Percentiles rank a stretch among this genome's conserved stretches.
These are phyloP conservation scores for Trametes cinnabarina DNA, from an alignment of 768 basidiomycete species.

Conservation along the genomic window DNA sequence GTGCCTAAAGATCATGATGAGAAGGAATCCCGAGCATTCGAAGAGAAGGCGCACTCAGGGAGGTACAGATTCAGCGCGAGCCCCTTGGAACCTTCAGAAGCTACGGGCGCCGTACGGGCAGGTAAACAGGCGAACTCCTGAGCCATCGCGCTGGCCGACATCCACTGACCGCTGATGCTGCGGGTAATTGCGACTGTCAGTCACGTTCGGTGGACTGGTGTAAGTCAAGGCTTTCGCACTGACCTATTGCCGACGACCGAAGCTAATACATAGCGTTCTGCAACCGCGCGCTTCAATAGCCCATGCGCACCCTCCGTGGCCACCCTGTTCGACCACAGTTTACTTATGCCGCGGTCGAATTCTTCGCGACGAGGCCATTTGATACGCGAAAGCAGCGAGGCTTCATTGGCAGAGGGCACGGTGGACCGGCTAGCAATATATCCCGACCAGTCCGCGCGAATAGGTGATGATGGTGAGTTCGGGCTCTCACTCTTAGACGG, in stretches of 20 bases:
- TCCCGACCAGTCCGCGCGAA: slow-evolving; percentile 64
- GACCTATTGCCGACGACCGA: slow-evolving; percentile 75
- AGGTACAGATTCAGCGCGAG: slow-evolving; percentile 56
- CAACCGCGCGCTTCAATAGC: slow-evolving; percentile 45
- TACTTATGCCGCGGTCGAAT: slow-evolving; percentile 65
- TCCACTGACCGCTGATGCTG: slow-evolving; percentile 70
- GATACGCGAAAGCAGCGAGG: slow-evolving; percentile 41
- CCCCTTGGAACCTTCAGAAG: slow-evolving; percentile 19
- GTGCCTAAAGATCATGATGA: slow-evolving; percentile 46
- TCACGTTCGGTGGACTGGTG: not conserved
- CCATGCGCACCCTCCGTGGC: slow-evolving; percentile 42
- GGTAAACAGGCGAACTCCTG: slow-evolving; percentile 62
- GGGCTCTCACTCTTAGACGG: not conserved
- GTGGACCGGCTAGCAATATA: slow-evolving; percentile 46
- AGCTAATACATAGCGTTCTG: slow-evolving; percentile 64
- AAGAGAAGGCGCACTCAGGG: slow-evolving; percentile 48
- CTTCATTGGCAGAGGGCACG: not conserved
- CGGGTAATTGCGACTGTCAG: not conserved
- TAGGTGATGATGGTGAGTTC: not conserved
- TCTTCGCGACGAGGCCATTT: slow-evolving; percentile 74
- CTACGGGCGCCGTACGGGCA: not conserved
- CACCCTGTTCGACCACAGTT: slow-evolving; percentile 54
- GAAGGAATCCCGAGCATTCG: not conserved
- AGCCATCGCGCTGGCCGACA: slow-evolving; percentile 67
- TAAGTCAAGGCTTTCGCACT: not conserved